Percentiles rank a stretch among this genome's conserved stretches.
Conservation (phyloP, 2,329 filamentous ascomycete species). For the Alternaria arbusti region DNA sequence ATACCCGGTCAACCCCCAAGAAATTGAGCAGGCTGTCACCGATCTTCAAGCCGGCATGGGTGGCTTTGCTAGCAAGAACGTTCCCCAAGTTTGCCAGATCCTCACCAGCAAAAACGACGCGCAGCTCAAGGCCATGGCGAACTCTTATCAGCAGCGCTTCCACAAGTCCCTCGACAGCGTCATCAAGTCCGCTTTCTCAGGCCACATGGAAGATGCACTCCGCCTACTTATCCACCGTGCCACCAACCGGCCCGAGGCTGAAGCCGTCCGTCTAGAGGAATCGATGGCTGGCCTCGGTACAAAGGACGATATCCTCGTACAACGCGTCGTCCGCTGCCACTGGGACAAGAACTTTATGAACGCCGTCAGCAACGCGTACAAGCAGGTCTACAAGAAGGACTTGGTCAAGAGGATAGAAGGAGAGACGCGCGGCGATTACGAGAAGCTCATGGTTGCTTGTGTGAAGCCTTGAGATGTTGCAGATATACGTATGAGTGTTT, state of each 20-base stretch:
- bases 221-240: slow-evolving; percentile 79
- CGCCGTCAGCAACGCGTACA: slow-evolving; percentile 79
- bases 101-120: slow-evolving; percentile 77
- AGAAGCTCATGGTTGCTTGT: slow-evolving; percentile 74
- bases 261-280: slow-evolving; percentile 82
- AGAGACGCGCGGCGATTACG: slow-evolving; percentile 87
- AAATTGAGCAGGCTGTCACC: slow-evolving; percentile 77
- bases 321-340: slow-evolving; percentile 79
- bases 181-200: slow-evolving; percentile 82
- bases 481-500: neutral
- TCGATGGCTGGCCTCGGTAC: slow-evolving; percentile 88
- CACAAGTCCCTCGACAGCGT: slow-evolving; percentile 72
- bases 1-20: slow-evolving; percentile 72
- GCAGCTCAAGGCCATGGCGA: slow-evolving; percentile 81
- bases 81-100: slow-evolving; percentile 79
- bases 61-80: slow-evolving; percentile 72
- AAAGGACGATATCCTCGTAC: slow-evolving; percentile 79
- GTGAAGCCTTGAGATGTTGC: slow-evolving; percentile 43
- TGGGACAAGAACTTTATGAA: slow-evolving; percentile 80
- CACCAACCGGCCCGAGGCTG: slow-evolving; percentile 80
- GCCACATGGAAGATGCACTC: slow-evolving; percentile 89
- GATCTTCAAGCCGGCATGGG: slow-evolving; percentile 75
- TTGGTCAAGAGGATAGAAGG: slow-evolving; percentile 74
- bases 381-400: slow-evolving; percentile 71
- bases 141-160: slow-evolving; percentile 77